phyloP scores from a whole-genome alignment of 2,329 filamentous ascomycete genomes.

The Cucurbitaria berberidis region DNA sequence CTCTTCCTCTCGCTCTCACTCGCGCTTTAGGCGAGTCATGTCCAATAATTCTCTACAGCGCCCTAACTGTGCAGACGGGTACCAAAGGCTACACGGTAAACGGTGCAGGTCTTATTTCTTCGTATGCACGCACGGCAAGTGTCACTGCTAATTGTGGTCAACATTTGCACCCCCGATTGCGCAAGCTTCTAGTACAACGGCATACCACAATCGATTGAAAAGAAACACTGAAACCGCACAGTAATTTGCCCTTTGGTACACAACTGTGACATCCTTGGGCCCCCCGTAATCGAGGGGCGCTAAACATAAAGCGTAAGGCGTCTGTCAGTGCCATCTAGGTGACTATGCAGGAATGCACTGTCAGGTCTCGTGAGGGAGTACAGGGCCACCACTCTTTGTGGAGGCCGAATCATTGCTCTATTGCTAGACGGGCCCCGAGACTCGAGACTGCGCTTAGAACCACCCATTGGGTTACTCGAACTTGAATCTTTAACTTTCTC shows the following conservation, averaged over 20 bases:
- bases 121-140: constrained; percentile 1
- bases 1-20: background rate
- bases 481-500: background rate
- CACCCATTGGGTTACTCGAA: constrained; percentile 1
- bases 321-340: constrained; percentile 16
- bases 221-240: background rate
- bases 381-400: constrained; percentile 4
- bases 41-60: background rate
- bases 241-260: constrained; percentile 10
- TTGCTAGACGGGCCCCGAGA: background rate
- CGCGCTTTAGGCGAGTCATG: background rate
- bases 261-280: constrained; percentile 25
- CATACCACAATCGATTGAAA: constrained; percentile 8
- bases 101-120: constrained; percentile 6
- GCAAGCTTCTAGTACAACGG: constrained; percentile 6
- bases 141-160: constrained; percentile 3
- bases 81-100: constrained; percentile 17
- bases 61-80: constrained; percentile 5
- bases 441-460: background rate
- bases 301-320: constrained; percentile 12
- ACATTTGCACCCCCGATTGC: constrained; percentile 1
- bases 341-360: constrained; percentile 2
- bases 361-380: constrained; percentile 2
- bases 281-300: constrained; percentile 13
- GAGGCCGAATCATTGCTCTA: background rate